phyloP scores from a whole-genome alignment of 371 early-diverging fungal genomes.

The Mortierella sp. region DNA sequence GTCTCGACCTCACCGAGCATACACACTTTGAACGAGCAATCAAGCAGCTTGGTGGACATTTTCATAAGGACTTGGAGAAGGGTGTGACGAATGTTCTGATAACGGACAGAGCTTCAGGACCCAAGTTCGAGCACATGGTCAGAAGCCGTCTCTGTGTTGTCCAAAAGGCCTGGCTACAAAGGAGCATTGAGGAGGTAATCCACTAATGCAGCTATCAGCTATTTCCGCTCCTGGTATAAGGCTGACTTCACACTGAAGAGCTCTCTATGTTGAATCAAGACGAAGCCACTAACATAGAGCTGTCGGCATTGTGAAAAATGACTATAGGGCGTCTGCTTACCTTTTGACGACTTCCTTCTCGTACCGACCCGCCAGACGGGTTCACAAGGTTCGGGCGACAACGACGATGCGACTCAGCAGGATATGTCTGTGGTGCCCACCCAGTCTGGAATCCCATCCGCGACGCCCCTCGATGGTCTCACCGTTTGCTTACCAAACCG shows the following conservation, averaged over 20 bases:
- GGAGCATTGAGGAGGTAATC: slow-evolving; percentile 34
- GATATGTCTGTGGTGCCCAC: neutral
- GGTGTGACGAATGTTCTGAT: slow-evolving; percentile 32
- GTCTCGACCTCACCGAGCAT: slow-evolving; percentile 23
- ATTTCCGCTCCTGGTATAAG: neutral
- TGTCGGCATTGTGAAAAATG: neutral
- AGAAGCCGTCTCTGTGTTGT: slow-evolving; percentile 26
- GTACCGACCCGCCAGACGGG: neutral
- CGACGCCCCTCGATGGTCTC: slow-evolving; percentile 28
- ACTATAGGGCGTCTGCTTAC: neutral
- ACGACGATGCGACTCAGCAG: neutral
- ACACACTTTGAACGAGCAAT: slow-evolving; percentile 30
- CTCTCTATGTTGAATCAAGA: neutral
- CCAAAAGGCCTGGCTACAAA: slow-evolving; percentile 33
- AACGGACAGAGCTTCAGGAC: slow-evolving; percentile 26
- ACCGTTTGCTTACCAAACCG: slow-evolving; percentile 28
- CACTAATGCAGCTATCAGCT: neutral
- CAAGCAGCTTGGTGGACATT: slow-evolving; percentile 29
- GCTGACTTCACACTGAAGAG: too few species aligned
- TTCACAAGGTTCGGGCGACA: slow-evolving; percentile 17
- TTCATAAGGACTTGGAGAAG: slow-evolving; percentile 23
- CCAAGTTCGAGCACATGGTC: slow-evolving; percentile 38
- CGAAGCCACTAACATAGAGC: neutral
- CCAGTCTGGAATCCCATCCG: slow-evolving; percentile 15
- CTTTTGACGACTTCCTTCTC: neutral